phyloP scores from a whole-genome alignment of 2,329 filamentous ascomycete species.

The Cercospora canescens region DNA sequence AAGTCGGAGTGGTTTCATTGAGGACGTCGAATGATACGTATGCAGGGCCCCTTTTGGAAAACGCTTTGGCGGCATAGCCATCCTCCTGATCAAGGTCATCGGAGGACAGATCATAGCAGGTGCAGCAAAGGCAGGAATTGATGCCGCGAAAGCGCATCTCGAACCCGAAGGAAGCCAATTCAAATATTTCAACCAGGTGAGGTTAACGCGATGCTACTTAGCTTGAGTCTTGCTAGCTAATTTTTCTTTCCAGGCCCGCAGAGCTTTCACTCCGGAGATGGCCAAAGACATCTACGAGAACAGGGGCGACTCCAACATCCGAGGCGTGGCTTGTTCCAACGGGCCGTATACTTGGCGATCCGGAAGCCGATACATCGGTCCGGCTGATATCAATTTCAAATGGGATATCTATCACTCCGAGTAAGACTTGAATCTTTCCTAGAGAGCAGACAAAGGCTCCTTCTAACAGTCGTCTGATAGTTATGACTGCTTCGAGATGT shows the following conservation, averaged over 20 bases:
- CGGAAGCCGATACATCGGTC: neutral
- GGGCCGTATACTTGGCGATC: neutral
- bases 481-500: slow-evolving; percentile 10
- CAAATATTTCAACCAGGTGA: neutral
- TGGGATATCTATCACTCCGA: neutral
- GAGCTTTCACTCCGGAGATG: slow-evolving; percentile 5
- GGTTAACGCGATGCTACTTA: no score
- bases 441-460: neutral
- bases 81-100: slow-evolving; percentile 3
- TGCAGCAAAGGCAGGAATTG: neutral
- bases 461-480: neutral
- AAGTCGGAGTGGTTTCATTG: no score
- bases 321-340: neutral
- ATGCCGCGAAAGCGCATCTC: slow-evolving; percentile 1
- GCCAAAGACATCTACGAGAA: neutral
- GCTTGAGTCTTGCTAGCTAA: no score
- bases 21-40: no score
- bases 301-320: neutral
- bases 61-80: slow-evolving; percentile 1
- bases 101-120: neutral
- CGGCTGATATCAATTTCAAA: neutral
- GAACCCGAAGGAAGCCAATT: neutral
- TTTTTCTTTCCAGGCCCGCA: neutral
- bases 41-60: no score
- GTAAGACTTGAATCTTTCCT: neutral